Conservation (phyloP, 805 yeast species). For the Nakazawaea ambrosiae region DNA sequence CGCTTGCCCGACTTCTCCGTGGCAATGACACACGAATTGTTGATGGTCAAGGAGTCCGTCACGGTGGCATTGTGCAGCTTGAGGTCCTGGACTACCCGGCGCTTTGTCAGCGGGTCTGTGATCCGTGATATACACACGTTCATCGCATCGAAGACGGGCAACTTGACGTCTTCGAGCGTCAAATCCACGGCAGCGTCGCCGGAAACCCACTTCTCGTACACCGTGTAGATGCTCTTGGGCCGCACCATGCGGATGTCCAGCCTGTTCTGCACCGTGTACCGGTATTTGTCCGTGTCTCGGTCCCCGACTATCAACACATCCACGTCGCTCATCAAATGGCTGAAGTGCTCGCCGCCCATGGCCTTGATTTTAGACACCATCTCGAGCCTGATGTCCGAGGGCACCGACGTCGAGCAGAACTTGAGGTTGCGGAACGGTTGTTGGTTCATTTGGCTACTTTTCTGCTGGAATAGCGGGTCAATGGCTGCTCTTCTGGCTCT, state of each 20-base stretch:
- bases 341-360: conserved; percentile 54
- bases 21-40: conserved; percentile 39
- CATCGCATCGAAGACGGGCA: conserved; percentile 40
- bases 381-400: conserved; percentile 30
- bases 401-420: conserved; percentile 54
- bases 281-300: conserved; percentile 47
- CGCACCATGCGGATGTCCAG: conserved; percentile 51
- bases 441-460: background rate
- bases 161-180: conserved; percentile 13
- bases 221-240: conserved; percentile 34
- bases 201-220: conserved; percentile 45
- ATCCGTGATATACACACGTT: conserved; percentile 37
- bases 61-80: conserved; percentile 41
- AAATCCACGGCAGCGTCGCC: conserved; percentile 33
- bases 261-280: conserved; percentile 41
- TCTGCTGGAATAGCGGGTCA: background rate
- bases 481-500: too few species aligned
- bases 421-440: conserved; percentile 38
- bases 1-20: conserved; percentile 45
- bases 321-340: conserved; percentile 56
- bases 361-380: conserved; percentile 38
- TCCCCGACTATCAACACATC: conserved; percentile 54
- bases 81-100: conserved; percentile 28
- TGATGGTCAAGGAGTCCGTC: conserved; percentile 41
- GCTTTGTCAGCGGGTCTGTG: conserved; percentile 21